Conservation (phyloP, 257 asterid genomes). For the Fraxinus cuspidata region DNA sequence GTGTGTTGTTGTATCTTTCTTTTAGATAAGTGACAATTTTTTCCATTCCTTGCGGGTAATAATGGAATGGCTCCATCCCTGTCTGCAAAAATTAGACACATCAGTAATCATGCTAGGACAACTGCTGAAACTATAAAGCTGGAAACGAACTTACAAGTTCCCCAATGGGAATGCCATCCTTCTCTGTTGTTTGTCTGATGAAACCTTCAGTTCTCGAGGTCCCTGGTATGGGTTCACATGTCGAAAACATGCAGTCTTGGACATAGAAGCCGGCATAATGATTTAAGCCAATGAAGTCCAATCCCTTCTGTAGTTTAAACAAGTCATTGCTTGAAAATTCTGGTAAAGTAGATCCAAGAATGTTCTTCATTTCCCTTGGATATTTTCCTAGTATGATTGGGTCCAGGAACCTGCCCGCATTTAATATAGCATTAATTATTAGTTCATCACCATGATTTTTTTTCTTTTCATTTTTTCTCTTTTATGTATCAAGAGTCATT, state of each 20-base stretch:
- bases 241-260: constrained; percentile 55
- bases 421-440: neutral
- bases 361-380: constrained; percentile 55
- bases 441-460: neutral
- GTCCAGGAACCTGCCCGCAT: constrained; percentile 56
- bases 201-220: constrained; percentile 49
- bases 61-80: constrained; percentile 18
- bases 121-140: neutral
- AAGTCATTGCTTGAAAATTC: constrained; percentile 36
- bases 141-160: constrained; percentile 38
- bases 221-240: constrained; percentile 50
- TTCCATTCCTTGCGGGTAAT: constrained; percentile 23
- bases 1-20: constrained; percentile 17
- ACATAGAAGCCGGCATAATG: constrained; percentile 59
- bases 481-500: neutral
- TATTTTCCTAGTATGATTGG: constrained; percentile 58
- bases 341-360: constrained; percentile 49
- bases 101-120: neutral
- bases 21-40: constrained; percentile 14
- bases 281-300: constrained; percentile 66
- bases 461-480: neutral
- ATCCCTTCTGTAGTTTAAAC: constrained; percentile 23
- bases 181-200: constrained; percentile 34
- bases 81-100: constrained; percentile 24
- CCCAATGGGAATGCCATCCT: constrained; percentile 50